Base-by-base conservation (phyloP, 164 flowering plant genomes). In the Macadamia tetraphylla region DNA sequence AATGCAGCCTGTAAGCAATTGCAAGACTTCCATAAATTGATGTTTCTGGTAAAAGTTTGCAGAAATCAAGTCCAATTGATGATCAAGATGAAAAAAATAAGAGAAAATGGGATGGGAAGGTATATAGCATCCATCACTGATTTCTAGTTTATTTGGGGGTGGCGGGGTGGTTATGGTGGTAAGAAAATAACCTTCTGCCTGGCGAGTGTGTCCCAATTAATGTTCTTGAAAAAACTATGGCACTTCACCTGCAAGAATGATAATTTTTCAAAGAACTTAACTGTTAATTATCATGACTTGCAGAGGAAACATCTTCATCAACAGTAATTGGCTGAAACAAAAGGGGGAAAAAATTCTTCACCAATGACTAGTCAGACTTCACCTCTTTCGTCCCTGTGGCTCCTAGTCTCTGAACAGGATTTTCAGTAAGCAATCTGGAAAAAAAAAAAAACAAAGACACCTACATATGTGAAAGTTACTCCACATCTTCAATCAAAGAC, bases 311-410 rank as follows among this genome's bases (percentile, higher is more conserved):
- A 52, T 58, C 53, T 53, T 56, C 56, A 66, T 40, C 12, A 66
- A 23, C 66, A 63, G 40, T 35, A 46, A 46, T 9, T 43, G 48
- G 9, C 48, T 43, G 23, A 35, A 35, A 35, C 40, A 35, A 3
- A 46, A 46, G 12, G 51, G 13, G 13, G 51, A 11, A 3, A 8
- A 8, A 46, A 8, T 46, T 61, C 48, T 58, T 52, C 51, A 66
- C 31, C 9, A 67, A n/a, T 68, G 62, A 46, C 17, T 46, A 12
- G 60, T 0, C 40, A 63, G 18, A 65, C 10, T 42, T 73, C 76
- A 95, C 99, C 97, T 95, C 99, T 65, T 75, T 69, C 1, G 99
- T 83, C 40, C 99, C 98, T 0, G 99, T 95, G 66, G 96, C 85
- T 65, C 99, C 99, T 58, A 95, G 85, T 78, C 99, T 88, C 67